phyloP scores from a whole-genome alignment of 805 yeast species.

The Lipomyces sp. region DNA sequence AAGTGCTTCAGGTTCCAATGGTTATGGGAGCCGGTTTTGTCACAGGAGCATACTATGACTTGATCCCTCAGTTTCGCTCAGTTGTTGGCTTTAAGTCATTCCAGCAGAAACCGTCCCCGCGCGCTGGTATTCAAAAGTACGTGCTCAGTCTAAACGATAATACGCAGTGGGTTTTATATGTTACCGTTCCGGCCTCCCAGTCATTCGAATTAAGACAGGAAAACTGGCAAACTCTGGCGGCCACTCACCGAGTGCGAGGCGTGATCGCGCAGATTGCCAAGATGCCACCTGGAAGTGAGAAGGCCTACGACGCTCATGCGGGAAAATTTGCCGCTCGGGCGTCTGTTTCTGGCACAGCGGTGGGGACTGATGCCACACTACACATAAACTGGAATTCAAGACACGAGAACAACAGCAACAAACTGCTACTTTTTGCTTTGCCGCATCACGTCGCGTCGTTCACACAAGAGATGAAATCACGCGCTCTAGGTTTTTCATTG shows the following conservation, averaged over 20 bases:
- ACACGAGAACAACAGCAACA: conserved; percentile 45
- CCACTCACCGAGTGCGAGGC: conserved; percentile 47
- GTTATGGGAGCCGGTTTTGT: conserved; percentile 61
- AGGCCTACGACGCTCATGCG: conserved; percentile 55
- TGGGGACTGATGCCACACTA: conserved; percentile 15
- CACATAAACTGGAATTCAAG: conserved; percentile 20
- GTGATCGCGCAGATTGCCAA: conserved; percentile 59
- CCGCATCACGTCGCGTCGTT: conserved; percentile 62
- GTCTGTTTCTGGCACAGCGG: conserved; percentile 41
- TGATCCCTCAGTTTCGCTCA: conserved; percentile 32
- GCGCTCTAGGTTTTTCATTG: conserved; percentile 38
- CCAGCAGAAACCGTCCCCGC: conserved; percentile 41
- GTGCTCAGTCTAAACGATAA: conserved; percentile 52
- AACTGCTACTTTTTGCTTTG: conserved; percentile 55
- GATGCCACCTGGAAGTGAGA: conserved; percentile 41
- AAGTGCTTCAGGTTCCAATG: conserved; percentile 39
- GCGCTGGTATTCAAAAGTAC: conserved; percentile 52
- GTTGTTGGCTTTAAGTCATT: conserved; percentile 59
- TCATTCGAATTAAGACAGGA: conserved; percentile 36
- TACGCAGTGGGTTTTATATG: conserved; percentile 65
- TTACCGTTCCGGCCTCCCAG: conserved; percentile 39
- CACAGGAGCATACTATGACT: conserved; percentile 45
- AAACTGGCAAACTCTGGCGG: conserved; percentile 43
- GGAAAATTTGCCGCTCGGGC: conserved; percentile 58
- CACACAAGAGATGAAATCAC: conserved; percentile 29